phyloP scores from a whole-genome alignment of 2,329 filamentous ascomycete genomes.

The Sarocladium kiliense region DNA sequence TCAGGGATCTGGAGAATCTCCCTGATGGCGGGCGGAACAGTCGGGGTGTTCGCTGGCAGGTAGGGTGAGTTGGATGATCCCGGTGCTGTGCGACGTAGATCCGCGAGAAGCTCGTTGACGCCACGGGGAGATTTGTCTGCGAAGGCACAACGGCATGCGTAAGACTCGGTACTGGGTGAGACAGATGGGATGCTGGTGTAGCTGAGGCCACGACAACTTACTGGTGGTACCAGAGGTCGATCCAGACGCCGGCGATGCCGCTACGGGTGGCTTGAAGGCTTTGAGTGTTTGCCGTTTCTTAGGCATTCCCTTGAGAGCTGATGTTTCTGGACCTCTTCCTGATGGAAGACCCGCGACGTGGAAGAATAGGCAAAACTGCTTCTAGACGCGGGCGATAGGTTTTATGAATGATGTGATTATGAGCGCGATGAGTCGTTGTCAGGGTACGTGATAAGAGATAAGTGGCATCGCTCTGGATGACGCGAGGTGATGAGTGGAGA shows the following conservation, averaged over 20 bases:
- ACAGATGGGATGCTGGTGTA: constrained; percentile 3
- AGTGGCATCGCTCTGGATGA: background rate
- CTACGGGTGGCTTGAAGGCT: constrained; percentile 55
- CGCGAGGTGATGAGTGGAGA: constrained; percentile 5
- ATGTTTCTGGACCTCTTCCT: background rate
- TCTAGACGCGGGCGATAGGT: too few species aligned
- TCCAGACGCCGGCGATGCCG: constrained; percentile 38
- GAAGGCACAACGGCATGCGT: background rate
- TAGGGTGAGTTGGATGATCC: constrained; percentile 20
- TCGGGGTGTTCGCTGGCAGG: constrained; percentile 36
- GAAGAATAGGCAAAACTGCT: too few species aligned
- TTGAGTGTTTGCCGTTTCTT: constrained; percentile 52
- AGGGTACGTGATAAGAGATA: background rate
- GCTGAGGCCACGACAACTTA: constrained; percentile 7
- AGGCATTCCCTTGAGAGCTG: constrained; percentile 42
- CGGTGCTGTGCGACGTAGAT: constrained; percentile 43
- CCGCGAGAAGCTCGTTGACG: constrained; percentile 58
- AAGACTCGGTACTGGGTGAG: background rate
- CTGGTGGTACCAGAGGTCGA: constrained; percentile 10
- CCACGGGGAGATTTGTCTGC: constrained; percentile 29
- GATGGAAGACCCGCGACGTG: background rate
- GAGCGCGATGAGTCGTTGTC: background rate
- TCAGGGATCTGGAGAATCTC: constrained; percentile 56
- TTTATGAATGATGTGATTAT: background rate
- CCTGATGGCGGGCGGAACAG: constrained; percentile 53